A percentile compares a stretch with the other conserved stretches of the same genome.
Conservation (phyloP, 2,329 filamentous ascomycete species). For the Lachnellula cervina region DNA sequence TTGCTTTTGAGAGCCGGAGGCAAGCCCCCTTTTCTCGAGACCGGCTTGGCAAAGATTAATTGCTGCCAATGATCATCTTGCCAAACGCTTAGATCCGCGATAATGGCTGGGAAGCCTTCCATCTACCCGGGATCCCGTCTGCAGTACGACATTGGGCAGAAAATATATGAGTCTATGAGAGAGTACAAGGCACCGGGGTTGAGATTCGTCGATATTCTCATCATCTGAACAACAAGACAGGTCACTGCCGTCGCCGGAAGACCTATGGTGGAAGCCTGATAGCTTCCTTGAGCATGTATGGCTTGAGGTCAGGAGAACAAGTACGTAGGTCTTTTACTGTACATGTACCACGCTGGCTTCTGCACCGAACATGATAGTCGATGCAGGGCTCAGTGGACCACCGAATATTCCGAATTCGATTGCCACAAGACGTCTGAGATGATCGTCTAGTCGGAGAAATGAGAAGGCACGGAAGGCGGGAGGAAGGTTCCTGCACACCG, state of each 20-base stretch:
- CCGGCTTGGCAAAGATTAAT: not conserved
- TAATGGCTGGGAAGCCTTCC: not conserved
- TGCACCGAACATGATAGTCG: not conserved
- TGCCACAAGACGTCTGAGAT: not conserved
- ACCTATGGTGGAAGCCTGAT: constrained; percentile 6
- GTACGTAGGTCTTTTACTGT: not conserved
- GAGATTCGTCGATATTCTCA: not conserved
- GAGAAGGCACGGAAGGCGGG: constrained; percentile 8
- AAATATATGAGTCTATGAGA: constrained; percentile 11
- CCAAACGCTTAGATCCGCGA: not conserved
- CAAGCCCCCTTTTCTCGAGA: not conserved
- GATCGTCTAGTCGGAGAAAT: constrained; percentile 3
- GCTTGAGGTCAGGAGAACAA: constrained; percentile 1
- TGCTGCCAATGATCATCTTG: not conserved
- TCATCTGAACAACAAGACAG: constrained; percentile 7
- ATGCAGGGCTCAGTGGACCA: not conserved
- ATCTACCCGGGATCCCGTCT: constrained; percentile 5
- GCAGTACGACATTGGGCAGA: constrained; percentile 19
- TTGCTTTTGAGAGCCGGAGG: not conserved
- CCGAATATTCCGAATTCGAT: not conserved
- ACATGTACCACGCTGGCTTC: not conserved
- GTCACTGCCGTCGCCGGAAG: constrained; percentile 2
- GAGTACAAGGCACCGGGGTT: constrained; percentile 1
- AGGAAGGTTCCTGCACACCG: constrained; percentile 16
- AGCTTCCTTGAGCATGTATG: constrained; percentile 10